These are phyloP conservation scores for Trypanosoma mega DNA, from an alignment of 208 protist species.

Conservation along the genomic window DNA sequence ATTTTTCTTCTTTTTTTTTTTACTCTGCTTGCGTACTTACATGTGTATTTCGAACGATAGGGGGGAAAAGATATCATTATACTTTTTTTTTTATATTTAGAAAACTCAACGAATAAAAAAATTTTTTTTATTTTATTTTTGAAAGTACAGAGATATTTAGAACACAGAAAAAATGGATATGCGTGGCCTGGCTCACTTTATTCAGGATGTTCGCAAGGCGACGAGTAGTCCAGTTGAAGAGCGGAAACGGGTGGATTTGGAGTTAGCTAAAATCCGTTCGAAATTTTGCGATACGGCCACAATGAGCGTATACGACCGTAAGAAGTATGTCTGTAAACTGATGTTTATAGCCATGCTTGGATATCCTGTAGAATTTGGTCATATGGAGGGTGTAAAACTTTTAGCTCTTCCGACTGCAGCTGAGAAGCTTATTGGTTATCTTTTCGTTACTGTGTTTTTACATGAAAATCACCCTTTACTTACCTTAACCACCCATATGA, in stretches of 20 bases:
- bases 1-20: slow-evolving; percentile 5
- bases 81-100: too few species aligned
- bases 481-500: slow-evolving; percentile 97
- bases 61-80: too few species aligned
- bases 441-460: slow-evolving; percentile 95
- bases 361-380: slow-evolving; percentile 99
- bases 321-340: slow-evolving; percentile 99
- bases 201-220: slow-evolving; percentile 93
- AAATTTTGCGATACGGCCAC: slow-evolving; percentile 92
- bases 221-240: slow-evolving; percentile 94
- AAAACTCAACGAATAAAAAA: too few species aligned
- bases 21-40: not conserved
- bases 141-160: not conserved
- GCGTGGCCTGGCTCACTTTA: slow-evolving; percentile 96
- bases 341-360: slow-evolving; percentile 99
- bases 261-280: slow-evolving; percentile 98
- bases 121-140: slow-evolving; percentile 19
- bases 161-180: slow-evolving; percentile 91
- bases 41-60: not conserved
- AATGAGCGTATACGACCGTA: slow-evolving; percentile 95
- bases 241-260: slow-evolving; percentile 95
- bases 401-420: slow-evolving; percentile 94
- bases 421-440: slow-evolving; percentile 98
- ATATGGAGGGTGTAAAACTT: slow-evolving; percentile 98
- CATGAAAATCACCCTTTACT: slow-evolving; percentile 97